Evolutionary conservation across 805 yeast genomes (phyloP), one percentile per base, ranked within the genome.

Genomic region (Candida silvicultrix): DNA sequence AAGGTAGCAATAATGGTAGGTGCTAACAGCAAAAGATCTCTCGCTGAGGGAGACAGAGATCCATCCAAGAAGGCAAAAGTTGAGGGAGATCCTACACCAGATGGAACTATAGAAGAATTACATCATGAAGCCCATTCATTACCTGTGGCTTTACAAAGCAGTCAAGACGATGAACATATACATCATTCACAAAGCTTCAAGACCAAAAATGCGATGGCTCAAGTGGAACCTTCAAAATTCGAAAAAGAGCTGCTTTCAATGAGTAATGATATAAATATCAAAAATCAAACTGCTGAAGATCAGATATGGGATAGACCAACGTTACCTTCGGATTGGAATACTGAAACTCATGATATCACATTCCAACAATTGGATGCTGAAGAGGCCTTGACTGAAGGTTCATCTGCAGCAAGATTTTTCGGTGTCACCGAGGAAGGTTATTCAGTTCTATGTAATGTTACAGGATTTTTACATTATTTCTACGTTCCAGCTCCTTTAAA

Each of bases 351-450:
- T 36, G 89, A 84, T 56, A 72, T 85, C 23, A 72, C 76, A 1
- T 90, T 90, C 62, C 98, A 94, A 64, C 99, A 94, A 59, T 70
- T 94, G 56, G 99, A 94, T 63, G 96, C 95, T 1, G 98, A 94
- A 58, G 99, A 94, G 57, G 77, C 86, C 3, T 60, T 67, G 25
- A 61, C 77, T 9, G 77, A 78, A 34, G 81, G 79, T 15, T 70
- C 75, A 22, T 77, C 85, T 0, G 74, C 79, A 2, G 86, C 90
- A 0, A 76, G 97, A 45, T 84, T 95, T 59, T 94, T 90, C 64
- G 99, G 99, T 47, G 89, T 95, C 36, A 89, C 98, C 1, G 78
- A 73, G 47, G 83, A 79, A 46, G 99, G 99, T 4, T 70, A 89
- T 59, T 86, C 97, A 0, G 87, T 94, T 19, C 72, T 90, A 53